Evolutionary conservation across 352 stramenopile genomes (phyloP).

Genomic region (Pythium coloratum): DNA sequence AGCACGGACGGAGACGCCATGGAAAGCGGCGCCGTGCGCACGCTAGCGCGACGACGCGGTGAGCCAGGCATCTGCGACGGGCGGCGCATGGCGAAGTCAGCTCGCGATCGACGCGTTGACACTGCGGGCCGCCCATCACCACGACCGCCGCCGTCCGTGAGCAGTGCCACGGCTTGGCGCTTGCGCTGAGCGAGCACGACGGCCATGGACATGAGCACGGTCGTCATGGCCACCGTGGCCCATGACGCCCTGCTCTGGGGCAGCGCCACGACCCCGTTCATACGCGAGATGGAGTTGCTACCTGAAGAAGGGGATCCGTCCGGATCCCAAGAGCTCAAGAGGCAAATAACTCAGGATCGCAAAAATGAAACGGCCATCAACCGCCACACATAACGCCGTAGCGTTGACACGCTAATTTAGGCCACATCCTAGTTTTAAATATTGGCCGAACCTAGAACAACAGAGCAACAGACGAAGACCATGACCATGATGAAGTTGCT

Average conservation of each 20-base stretch:
- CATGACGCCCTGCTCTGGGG: constrained; percentile 28
- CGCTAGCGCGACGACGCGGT: constrained; percentile 9
- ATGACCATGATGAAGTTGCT: neutral
- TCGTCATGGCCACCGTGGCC: constrained; percentile 31
- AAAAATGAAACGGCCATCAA: constrained; percentile 9
- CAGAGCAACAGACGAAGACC: neutral
- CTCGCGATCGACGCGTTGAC: constrained; percentile 12
- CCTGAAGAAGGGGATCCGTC: neutral
- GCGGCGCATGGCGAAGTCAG: constrained; percentile 10
- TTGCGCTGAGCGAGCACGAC: constrained; percentile 32
- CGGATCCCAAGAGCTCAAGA: neutral
- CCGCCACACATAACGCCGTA: neutral
- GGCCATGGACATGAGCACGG: constrained; percentile 34
- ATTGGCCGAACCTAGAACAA: neutral
- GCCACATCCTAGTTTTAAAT: neutral
- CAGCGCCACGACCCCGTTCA: constrained; percentile 5
- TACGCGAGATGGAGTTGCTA: neutral
- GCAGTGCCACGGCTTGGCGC: constrained; percentile 2
- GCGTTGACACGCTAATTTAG: neutral
- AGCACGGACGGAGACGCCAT: neutral
- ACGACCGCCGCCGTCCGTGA: neutral
- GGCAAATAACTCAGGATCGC: constrained; percentile 1
- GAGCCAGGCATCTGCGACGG: constrained; percentile 18
- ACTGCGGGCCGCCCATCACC: constrained; percentile 11
- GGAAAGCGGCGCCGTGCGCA: neutral